Percentiles rank a stretch among this genome's conserved stretches.
phyloP scores from a whole-genome alignment of 371 early-diverging fungal species.

The Parasitella parasitica region DNA sequence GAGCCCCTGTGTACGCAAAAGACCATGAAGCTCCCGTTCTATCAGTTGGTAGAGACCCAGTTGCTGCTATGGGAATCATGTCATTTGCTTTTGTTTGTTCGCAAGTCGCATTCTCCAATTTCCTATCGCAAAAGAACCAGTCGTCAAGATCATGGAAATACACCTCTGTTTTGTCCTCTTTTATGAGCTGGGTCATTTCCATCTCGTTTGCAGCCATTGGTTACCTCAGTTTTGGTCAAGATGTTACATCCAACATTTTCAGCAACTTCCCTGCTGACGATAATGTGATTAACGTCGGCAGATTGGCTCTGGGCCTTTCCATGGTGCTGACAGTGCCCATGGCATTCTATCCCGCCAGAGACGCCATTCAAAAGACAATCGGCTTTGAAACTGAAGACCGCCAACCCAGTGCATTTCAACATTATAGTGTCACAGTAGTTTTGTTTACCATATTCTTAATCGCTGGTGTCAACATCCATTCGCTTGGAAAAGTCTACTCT shows the following conservation, averaged over 20 bases:
- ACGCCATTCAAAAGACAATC: slow-evolving; percentile 52
- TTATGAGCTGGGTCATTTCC: slow-evolving; percentile 51
- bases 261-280: slow-evolving; percentile 56
- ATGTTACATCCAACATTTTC: slow-evolving; percentile 56
- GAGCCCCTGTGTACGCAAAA: slow-evolving; percentile 51
- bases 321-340: slow-evolving; percentile 59
- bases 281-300: slow-evolving; percentile 50
- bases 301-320: slow-evolving; percentile 49
- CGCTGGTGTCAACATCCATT: slow-evolving; percentile 44
- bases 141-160: slow-evolving; percentile 42
- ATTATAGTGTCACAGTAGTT: slow-evolving; percentile 44
- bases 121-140: slow-evolving; percentile 46
- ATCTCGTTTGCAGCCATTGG: slow-evolving; percentile 59
- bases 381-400: slow-evolving; percentile 48
- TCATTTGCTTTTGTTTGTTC: slow-evolving; percentile 65
- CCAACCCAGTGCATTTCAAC: slow-evolving; percentile 45
- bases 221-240: slow-evolving; percentile 54
- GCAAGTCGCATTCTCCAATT: slow-evolving; percentile 59
- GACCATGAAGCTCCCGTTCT: slow-evolving; percentile 49
- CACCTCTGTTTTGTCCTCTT: slow-evolving; percentile 44
- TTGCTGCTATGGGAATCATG: slow-evolving; percentile 61
- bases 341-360: slow-evolving; percentile 61
- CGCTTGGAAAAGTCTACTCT: slow-evolving; percentile 56
- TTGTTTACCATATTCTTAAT: slow-evolving; percentile 44
- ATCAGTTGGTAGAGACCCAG: slow-evolving; percentile 48